Evolutionary conservation across 257 asterid species (phyloP).

Genomic region (Rehmannia glutinosa): DNA sequence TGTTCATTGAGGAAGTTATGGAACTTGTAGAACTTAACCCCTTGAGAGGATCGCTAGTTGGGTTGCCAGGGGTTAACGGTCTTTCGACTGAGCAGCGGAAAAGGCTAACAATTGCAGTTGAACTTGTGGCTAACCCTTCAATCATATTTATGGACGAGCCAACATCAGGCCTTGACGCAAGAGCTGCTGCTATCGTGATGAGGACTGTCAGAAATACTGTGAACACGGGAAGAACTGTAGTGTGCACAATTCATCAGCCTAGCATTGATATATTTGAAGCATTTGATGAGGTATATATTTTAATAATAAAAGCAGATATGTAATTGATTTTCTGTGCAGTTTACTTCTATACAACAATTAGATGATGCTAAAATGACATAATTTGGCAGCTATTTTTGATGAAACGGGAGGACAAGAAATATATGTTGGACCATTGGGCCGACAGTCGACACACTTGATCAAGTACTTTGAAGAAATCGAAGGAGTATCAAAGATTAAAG

Average conservation of each 20-base stretch:
- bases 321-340: not conserved
- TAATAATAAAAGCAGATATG: not conserved
- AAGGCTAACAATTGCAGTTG: slow-evolving; percentile 64
- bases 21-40: slow-evolving; percentile 56
- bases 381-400: slow-evolving; percentile 46
- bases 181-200: slow-evolving; percentile 69
- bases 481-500: slow-evolving; percentile 43
- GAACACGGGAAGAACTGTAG: slow-evolving; percentile 53
- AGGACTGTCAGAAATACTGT: slow-evolving; percentile 56
- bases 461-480: slow-evolving; percentile 43
- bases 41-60: slow-evolving; percentile 40
- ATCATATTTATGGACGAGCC: slow-evolving; percentile 65
- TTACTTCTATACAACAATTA: not conserved
- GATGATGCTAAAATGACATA: slow-evolving; percentile 12
- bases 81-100: slow-evolving; percentile 59
- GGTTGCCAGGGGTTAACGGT: slow-evolving; percentile 48
- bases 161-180: slow-evolving; percentile 58
- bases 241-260: slow-evolving; percentile 69
- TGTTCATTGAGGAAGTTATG: slow-evolving; percentile 55
- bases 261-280: slow-evolving; percentile 67
- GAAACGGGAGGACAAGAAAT: slow-evolving; percentile 61
- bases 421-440: slow-evolving; percentile 50
- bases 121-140: slow-evolving; percentile 60
- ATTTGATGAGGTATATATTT: slow-evolving; percentile 44
- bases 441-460: slow-evolving; percentile 41